Base-by-base conservation (phyloP, 495 filamentous ascomycete genomes). In the Penicillium psychrofluorescens region DNA sequence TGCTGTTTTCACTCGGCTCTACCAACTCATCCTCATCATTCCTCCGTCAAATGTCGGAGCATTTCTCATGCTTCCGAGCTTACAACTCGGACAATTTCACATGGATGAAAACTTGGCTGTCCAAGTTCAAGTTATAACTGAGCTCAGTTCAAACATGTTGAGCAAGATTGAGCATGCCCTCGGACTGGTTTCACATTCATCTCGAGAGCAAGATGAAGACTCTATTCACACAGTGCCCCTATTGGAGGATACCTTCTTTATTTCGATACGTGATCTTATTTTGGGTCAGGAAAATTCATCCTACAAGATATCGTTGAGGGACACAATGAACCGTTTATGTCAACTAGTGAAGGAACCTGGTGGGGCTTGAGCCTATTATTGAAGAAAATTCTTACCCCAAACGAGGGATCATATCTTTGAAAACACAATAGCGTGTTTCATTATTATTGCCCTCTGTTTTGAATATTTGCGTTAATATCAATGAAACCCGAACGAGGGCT, bases 1-100 rank as follows among this genome's bases (percentile, higher is more conserved):
- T 14, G 41, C 44, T 6, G 33, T 55, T 8, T 60, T 57, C 14
- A 48, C 30, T 6, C 48, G 49, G 2, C 34, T 60, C 5, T 58
- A 57, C 30, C 56, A 51, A 22, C 14, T 49, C 0, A 46, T 60
- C 35, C 39, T 60, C 12, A 46, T 50, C 14, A 15, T 52, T 7
- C 44, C 56, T 6, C 56, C 50, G 1, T 27, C 11, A 5, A 48
- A 60, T 12, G 54, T 42, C 2, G 38, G 35, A 8, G 16, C 14
- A 1, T 46, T 55, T 33, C 22, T 57, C 7, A 14, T 48, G 7
- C 33, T 60, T 4, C 44, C 56, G 1, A 53, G 13, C 10, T 32
- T 48, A 5, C 43, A 38, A 0, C 42, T 52, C 6, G 50, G 48
- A n/a, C 42, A 49, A 2, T 45, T 37, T 48, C 29, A 44, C 4